phyloP scores from a whole-genome alignment of 257 asterid genomes.

The Lantana camara region DNA sequence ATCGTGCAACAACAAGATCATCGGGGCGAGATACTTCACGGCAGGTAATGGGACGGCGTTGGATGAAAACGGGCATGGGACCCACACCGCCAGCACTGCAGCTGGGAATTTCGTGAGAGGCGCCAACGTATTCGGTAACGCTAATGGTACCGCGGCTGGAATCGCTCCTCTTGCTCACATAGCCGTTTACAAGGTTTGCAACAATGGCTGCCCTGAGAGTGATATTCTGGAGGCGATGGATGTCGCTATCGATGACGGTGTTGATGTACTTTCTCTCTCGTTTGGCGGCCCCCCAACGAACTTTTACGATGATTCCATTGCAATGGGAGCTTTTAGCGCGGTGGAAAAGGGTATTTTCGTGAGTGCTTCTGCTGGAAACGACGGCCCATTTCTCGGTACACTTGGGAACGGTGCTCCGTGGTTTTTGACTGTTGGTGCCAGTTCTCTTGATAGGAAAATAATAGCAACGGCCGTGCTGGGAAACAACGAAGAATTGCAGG shows the following conservation, averaged over 20 bases:
- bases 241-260: constrained; percentile 48
- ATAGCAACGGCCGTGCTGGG: constrained; percentile 35
- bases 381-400: constrained; percentile 7
- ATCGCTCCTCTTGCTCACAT: constrained; percentile 50
- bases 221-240: constrained; percentile 54
- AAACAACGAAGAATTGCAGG: constrained; percentile 20
- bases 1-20: constrained; percentile 53
- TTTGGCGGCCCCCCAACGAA: constrained; percentile 10
- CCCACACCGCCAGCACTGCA: constrained; percentile 58
- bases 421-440: constrained; percentile 46
- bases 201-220: constrained; percentile 23
- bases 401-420: constrained; percentile 41
- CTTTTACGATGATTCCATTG: constrained; percentile 19
- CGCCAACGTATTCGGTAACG: constrained; percentile 46
- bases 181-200: constrained; percentile 43
- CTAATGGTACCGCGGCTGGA: constrained; percentile 55
- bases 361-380: constrained; percentile 38
- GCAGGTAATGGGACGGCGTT: constrained; percentile 21
- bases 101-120: constrained; percentile 47
- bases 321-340: constrained; percentile 35
- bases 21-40: constrained; percentile 41
- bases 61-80: constrained; percentile 46
- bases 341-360: constrained; percentile 35
- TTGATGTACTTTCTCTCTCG: constrained; percentile 38
- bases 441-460: constrained; percentile 31